A percentile compares a stretch with the other conserved stretches of the same genome.
Conservation (phyloP, 805 yeast species). For the Metschnikowia hibisci region DNA sequence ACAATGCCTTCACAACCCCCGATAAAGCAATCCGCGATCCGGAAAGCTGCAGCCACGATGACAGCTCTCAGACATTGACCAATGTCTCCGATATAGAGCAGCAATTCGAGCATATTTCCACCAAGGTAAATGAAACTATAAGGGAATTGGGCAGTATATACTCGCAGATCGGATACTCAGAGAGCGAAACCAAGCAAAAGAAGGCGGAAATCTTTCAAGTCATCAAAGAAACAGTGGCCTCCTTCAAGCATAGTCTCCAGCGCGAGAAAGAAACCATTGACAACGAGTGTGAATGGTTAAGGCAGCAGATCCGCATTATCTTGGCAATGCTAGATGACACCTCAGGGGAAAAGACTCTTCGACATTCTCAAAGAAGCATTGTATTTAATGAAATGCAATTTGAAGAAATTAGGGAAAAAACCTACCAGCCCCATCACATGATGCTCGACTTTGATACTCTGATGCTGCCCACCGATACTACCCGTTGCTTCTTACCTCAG, state of each 20-base stretch:
- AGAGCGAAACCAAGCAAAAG: slow-evolving; percentile 45
- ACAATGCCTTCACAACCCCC: not conserved
- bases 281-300: slow-evolving; percentile 43
- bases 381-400: slow-evolving; percentile 30
- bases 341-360: slow-evolving; percentile 24
- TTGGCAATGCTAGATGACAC: slow-evolving; percentile 38
- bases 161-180: slow-evolving; percentile 52
- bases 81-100: slow-evolving; percentile 10
- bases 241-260: slow-evolving; percentile 18
- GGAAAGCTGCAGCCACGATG: not conserved
- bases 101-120: slow-evolving; percentile 30
- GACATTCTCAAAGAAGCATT: slow-evolving; percentile 25
- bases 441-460: slow-evolving; percentile 3
- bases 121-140: slow-evolving; percentile 35
- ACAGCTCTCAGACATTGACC: slow-evolving; percentile 1
- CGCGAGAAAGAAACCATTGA: slow-evolving; percentile 33
- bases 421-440: no score
- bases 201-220: slow-evolving; percentile 48
- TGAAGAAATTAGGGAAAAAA: slow-evolving; percentile 26
- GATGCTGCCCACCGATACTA: slow-evolving; percentile 1
- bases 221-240: slow-evolving; percentile 45
- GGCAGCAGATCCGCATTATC: slow-evolving; percentile 40
- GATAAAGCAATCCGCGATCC: not conserved
- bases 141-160: slow-evolving; percentile 45
- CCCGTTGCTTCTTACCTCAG: not conserved